These are phyloP conservation scores for Fagus sylvatica DNA, from an alignment of 306 rosid genomes.

Conservation along the genomic window DNA sequence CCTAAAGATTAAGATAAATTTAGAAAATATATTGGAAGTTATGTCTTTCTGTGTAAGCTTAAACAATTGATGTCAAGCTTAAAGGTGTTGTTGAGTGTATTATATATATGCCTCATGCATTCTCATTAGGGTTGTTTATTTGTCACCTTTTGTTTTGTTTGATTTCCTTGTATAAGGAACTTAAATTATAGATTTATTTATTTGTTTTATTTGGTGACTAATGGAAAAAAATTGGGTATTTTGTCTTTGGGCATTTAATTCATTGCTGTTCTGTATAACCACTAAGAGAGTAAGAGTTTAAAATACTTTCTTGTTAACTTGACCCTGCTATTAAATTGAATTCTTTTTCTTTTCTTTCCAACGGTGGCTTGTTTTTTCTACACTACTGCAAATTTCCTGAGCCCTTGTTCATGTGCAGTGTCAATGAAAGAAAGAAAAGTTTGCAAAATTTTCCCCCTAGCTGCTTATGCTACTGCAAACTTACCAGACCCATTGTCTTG, in stretches of 20 bases:
- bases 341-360: not conserved
- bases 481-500: conserved; percentile 1
- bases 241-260: not conserved
- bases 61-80: too few relatives aligned
- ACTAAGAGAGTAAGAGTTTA: not conserved
- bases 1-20: not conserved
- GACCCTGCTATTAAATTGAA: not conserved
- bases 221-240: too few relatives aligned
- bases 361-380: conserved; percentile 9
- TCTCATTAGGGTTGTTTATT: too few relatives aligned
- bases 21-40: not conserved
- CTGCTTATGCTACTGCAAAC: conserved; percentile 11
- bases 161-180: too few relatives aligned
- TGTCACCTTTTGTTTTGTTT: too few relatives aligned
- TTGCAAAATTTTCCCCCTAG: not conserved
- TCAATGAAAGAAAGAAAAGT: not conserved
- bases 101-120: too few relatives aligned
- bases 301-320: not conserved
- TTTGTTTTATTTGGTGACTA: too few relatives aligned
- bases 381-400: conserved; percentile 1
- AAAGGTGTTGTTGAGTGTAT: too few relatives aligned
- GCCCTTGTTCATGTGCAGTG: conserved; percentile 8
- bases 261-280: not conserved
- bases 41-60: too few relatives aligned
- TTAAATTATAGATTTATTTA: too few relatives aligned